These are phyloP conservation scores for Aspergillus fumigatus DNA, from an alignment of 2,329 filamentous ascomycete species.

Conservation along the genomic window DNA sequence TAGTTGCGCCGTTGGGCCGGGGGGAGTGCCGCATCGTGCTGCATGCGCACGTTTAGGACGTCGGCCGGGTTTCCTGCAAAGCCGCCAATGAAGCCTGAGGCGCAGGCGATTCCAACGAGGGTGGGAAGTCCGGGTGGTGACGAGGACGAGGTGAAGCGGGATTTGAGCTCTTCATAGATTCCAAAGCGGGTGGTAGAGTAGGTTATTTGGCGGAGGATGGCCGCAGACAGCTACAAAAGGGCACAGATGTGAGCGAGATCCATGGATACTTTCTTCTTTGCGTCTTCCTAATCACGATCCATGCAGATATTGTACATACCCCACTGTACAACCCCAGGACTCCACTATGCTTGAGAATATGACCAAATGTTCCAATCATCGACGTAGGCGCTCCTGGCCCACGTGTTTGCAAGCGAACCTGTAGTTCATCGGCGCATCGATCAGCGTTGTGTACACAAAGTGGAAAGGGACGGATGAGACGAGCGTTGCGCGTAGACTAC, in stretches of 20 bases:
- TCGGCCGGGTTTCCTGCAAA: slow-evolving; percentile 91
- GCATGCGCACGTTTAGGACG: slow-evolving; percentile 97
- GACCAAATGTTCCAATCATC: slow-evolving; percentile 80
- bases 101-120: slow-evolving; percentile 77
- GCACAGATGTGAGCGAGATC: not conserved
- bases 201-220: slow-evolving; percentile 86
- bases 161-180: slow-evolving; percentile 91
- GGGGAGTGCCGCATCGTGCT: slow-evolving; percentile 80
- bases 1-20: slow-evolving; percentile 75
- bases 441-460: slow-evolving; percentile 8
- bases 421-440: slow-evolving; percentile 15
- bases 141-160: slow-evolving; percentile 53
- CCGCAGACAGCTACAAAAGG: slow-evolving; percentile 66
- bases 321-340: slow-evolving; percentile 81
- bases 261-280: slow-evolving; percentile 2
- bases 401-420: slow-evolving; percentile 88
- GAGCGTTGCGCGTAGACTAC: not conserved
- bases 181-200: slow-evolving; percentile 97
- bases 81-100: slow-evolving; percentile 83
- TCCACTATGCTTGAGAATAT: slow-evolving; percentile 74
- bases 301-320: slow-evolving; percentile 40
- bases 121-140: slow-evolving; percentile 62
- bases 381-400: slow-evolving; percentile 67
- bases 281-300: not conserved
- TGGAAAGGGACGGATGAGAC: not conserved